These are phyloP conservation scores for Ophiostoma angusticollis DNA, from an alignment of 2,329 filamentous ascomycete genomes.

Conservation along the genomic window DNA sequence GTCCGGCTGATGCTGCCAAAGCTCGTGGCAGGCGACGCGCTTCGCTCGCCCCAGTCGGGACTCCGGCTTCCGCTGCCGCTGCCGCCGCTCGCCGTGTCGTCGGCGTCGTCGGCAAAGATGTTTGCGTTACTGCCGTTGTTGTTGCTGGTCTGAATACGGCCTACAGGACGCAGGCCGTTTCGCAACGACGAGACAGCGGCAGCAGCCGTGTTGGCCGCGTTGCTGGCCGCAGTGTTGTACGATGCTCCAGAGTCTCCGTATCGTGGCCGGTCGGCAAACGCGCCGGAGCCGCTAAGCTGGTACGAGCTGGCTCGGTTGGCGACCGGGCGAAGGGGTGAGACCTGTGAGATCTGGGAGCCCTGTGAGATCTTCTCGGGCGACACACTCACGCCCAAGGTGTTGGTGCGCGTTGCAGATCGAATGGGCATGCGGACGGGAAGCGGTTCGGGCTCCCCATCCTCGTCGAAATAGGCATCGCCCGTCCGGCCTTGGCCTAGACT, in stretches of 20 bases:
- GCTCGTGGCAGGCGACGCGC: constrained; percentile 43
- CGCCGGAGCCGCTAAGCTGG: constrained; percentile 18
- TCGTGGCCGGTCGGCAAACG: background rate
- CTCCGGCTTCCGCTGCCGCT: constrained; percentile 34
- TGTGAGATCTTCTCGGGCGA: constrained; percentile 22
- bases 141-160: constrained; percentile 27
- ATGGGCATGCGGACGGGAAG: constrained; percentile 31
- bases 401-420: constrained; percentile 24
- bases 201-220: constrained; percentile 12
- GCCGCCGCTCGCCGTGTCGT: constrained; percentile 33
- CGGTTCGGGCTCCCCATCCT: constrained; percentile 22
- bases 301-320: constrained; percentile 28
- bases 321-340: constrained; percentile 24
- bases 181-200: constrained; percentile 20
- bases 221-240: background rate
- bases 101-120: constrained; percentile 34
- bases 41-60: constrained; percentile 36
- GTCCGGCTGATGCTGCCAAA: constrained; percentile 40
- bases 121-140: constrained; percentile 24
- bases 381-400: constrained; percentile 9
- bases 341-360: too few relatives aligned
- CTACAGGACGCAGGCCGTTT: constrained; percentile 32
- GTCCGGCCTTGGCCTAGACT: constrained; percentile 15
- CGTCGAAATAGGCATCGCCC: constrained; percentile 24
- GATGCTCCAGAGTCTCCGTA: background rate